Evolutionary conservation across 2,329 filamentous ascomycete species (phyloP), one percentile per base, ranked within the genome.

Genomic region (Exophiala xenobiotica): DNA sequence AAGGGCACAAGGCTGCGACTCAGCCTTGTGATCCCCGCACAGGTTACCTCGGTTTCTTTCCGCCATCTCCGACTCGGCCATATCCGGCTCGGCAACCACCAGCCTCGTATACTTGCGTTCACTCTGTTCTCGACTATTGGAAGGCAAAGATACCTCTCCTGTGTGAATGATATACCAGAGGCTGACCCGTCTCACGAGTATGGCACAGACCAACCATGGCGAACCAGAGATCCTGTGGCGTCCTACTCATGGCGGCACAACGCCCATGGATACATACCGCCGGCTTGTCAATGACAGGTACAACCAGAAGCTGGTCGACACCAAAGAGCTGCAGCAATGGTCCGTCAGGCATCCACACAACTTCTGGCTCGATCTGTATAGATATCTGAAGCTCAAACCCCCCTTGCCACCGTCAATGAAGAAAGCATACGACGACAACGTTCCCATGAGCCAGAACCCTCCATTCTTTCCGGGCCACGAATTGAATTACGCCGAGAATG

Each of bases 301-400:
- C 38, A 29, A 40, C 6, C 24, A 49, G 14, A 45, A 27, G 14
- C 53, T 61, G 12, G 46, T 45, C 26, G 43, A 46, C 29, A 67
- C 69, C 2, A 63, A 67, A 31, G 67, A 72, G 2, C 64, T 74
- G 14, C 69, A 73, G 19, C 61, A 56, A 55, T 74, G 71, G 71
- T 69, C 65, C 20, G 66, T 71, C 4, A 53, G 63, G 1, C 61
- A 67, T n/a, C 64, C 69, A 3, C 71, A 74, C 41, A 63, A 70
- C 8, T 74, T 74, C 53, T 74, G 72, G 72, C 64, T 68, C 19
- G 68, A 73, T 56, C 59, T 74, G n/a, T 72, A 73, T 51, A 43
- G 60, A 9, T 72, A 70, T 49, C 64, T 69, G 1, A 61, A 63
- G 6, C 59, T 74, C 29, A 38, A 54, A 12, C 58, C 71, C 1